Percentiles rank a stretch among this genome's conserved stretches.
These are phyloP conservation scores for Ilyonectria destructans DNA, from an alignment of 2,329 filamentous ascomycete genomes.

Conservation along the genomic window DNA sequence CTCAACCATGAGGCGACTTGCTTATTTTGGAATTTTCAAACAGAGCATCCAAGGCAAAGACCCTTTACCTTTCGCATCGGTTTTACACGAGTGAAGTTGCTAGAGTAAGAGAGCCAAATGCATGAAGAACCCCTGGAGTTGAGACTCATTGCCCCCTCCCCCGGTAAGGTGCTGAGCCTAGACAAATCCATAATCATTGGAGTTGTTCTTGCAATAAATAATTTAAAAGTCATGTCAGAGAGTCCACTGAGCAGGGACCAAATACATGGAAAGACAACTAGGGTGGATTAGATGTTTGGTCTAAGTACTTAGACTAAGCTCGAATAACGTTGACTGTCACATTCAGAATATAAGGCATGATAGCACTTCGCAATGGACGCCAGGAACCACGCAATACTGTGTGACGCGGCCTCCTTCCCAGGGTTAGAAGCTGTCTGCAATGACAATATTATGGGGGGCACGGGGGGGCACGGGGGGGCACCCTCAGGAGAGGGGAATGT, in stretches of 20 bases:
- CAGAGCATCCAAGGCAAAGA: neutral
- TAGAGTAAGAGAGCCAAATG: slow-evolving; percentile 2
- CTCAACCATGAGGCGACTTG: neutral
- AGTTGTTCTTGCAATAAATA: neutral
- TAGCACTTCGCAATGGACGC: neutral
- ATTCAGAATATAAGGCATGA: slow-evolving; percentile 1
- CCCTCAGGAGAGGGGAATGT: neutral
- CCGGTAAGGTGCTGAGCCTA: too few relatives aligned
- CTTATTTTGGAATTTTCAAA: slow-evolving; percentile 1
- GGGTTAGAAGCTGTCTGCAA: neutral
- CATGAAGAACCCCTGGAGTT: too few relatives aligned
- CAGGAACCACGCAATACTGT: slow-evolving; percentile 3
- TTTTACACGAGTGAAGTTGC: neutral
- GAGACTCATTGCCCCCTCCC: too few relatives aligned
- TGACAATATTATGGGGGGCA: neutral
- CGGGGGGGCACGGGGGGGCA: too few relatives aligned
- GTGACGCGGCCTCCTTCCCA: neutral
- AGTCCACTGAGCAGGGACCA: neutral
- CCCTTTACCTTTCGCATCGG: neutral
- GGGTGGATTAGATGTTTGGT: neutral
- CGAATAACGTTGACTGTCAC: neutral
- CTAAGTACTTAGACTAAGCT: neutral
- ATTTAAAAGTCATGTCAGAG: neutral
- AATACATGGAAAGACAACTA: neutral
- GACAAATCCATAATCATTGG: neutral